Conservation (phyloP, 2,329 filamentous ascomycete species). For the Westerdykella ornata region DNA sequence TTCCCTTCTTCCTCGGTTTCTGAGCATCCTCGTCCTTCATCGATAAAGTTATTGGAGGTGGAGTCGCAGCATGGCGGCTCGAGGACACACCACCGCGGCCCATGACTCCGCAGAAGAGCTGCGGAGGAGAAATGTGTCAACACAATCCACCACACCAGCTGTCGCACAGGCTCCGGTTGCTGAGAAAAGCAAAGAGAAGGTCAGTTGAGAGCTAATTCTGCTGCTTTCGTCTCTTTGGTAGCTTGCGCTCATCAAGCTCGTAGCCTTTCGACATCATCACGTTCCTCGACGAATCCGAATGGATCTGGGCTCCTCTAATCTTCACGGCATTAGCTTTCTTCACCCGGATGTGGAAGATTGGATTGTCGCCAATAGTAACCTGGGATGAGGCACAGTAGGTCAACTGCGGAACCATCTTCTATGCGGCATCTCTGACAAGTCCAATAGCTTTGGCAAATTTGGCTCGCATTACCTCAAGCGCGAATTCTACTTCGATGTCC, state of each 20-base stretch:
- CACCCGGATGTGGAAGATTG: conserved; percentile 62
- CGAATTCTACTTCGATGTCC: conserved; percentile 98
- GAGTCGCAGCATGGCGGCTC: conserved; percentile 23
- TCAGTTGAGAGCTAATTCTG: conserved; percentile 12
- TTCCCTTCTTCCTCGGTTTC: not conserved
- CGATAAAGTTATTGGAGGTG: not conserved
- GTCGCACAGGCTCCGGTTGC: conserved; percentile 29
- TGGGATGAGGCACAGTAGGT: conserved; percentile 69
- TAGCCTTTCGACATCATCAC: conserved; percentile 52
- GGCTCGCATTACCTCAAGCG: conserved; percentile 98
- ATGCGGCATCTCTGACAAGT: conserved; percentile 17
- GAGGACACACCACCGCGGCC: conserved; percentile 36
- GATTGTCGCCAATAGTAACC: conserved; percentile 63
- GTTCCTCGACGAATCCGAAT: conserved; percentile 57
- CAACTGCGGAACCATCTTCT: conserved; percentile 20
- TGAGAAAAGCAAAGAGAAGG: conserved; percentile 46
- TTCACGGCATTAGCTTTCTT: conserved; percentile 59
- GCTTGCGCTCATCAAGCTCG: conserved; percentile 12
- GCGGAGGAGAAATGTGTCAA: conserved; percentile 41
- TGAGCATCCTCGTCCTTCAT: no score
- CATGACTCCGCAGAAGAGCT: conserved; percentile 41
- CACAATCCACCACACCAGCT: conserved; percentile 23
- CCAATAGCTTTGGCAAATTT: conserved; percentile 80
- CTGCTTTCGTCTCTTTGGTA: not conserved
- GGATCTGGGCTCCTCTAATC: conserved; percentile 56